These are phyloP conservation scores for Fusarium abutilonis DNA, from an alignment of 2,329 filamentous ascomycete species.

Conservation along the genomic window DNA sequence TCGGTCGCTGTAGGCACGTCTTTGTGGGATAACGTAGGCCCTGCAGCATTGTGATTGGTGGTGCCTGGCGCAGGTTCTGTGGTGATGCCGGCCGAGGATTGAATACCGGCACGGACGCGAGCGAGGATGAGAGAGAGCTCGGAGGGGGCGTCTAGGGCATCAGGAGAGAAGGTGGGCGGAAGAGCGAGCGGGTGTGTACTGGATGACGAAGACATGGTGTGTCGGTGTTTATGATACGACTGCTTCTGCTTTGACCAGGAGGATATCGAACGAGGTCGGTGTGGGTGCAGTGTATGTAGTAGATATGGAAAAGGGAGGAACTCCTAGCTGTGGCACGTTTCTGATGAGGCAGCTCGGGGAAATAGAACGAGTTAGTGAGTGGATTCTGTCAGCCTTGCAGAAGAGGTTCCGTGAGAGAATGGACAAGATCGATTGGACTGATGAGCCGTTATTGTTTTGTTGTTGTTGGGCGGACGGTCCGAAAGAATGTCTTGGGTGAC, in stretches of 20 bases:
- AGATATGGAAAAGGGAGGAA: conserved; percentile 10
- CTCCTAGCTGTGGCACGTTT: conserved; percentile 9
- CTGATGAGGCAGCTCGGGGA: conserved; percentile 21
- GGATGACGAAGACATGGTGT: conserved; percentile 46
- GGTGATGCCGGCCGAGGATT: conserved; percentile 54
- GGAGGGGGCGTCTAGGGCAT: conserved; percentile 86
- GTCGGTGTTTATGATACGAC: conserved; percentile 15
- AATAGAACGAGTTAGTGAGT: conserved; percentile 16
- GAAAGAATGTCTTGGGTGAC: conserved; percentile 15
- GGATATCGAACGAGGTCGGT: conserved; percentile 29
- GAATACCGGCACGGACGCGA: conserved; percentile 69
- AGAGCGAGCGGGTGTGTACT: conserved; percentile 59
- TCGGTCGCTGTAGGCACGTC: conserved; percentile 83
- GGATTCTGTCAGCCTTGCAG: conserved; percentile 40
- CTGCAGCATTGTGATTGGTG: conserved; percentile 48
- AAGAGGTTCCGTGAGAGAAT: conserved; percentile 25
- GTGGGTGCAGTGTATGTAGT: conserved; percentile 31
- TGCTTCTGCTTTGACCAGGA: conserved; percentile 18
- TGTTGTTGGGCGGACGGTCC: conserved; percentile 37
- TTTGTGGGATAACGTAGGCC: conserved; percentile 65
- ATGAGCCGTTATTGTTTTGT: conserved; percentile 26
- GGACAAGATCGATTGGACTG: conserved; percentile 38
- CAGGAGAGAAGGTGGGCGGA: conserved; percentile 76
- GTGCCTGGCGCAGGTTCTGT: conserved; percentile 52
- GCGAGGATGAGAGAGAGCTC: conserved; percentile 81